These are phyloP conservation scores for Sphagnum magellanicum DNA, from an alignment of 228 moss, liverwort and hornwort genomes.

Conservation along the genomic window DNA sequence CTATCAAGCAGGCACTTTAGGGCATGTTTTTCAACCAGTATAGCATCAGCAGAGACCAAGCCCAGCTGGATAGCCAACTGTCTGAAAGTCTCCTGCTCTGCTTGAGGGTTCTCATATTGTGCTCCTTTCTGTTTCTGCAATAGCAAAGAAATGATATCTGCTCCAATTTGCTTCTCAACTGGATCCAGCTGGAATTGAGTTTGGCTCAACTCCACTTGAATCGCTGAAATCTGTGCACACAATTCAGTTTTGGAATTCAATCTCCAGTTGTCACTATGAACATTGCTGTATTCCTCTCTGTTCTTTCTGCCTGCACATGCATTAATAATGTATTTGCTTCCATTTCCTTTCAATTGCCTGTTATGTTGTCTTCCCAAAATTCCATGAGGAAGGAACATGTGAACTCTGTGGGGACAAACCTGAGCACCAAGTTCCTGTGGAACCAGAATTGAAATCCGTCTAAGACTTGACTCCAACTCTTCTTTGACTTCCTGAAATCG, in stretches of 20 bases:
- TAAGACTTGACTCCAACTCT: constrained; percentile 54
- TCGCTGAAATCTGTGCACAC: constrained; percentile 54
- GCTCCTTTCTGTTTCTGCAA: constrained; percentile 77
- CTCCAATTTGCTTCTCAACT: constrained; percentile 66
- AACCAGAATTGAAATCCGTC: constrained; percentile 63
- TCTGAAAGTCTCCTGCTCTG: constrained; percentile 69
- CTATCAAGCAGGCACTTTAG: constrained; percentile 61
- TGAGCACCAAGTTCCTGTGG: constrained; percentile 58
- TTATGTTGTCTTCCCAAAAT: neutral
- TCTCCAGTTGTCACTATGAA: neutral
- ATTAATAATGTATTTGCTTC: neutral
- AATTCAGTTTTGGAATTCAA: neutral
- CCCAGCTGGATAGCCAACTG: constrained; percentile 57
- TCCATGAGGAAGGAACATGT: neutral
- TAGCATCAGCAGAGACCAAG: constrained; percentile 50
- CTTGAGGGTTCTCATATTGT: constrained; percentile 66
- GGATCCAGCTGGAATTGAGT: constrained; percentile 61
- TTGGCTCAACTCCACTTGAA: constrained; percentile 57
- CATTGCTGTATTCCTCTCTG: neutral
- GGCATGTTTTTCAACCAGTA: constrained; percentile 58
- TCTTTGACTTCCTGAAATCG: constrained; percentile 72
- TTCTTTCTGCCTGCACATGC: neutral
- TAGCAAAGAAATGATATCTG: constrained; percentile 68
- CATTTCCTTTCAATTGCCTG: neutral
- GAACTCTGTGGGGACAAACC: constrained; percentile 17